Conservation (phyloP, 352 stramenopile genomes). For the Lagenidium sp. region DNA sequence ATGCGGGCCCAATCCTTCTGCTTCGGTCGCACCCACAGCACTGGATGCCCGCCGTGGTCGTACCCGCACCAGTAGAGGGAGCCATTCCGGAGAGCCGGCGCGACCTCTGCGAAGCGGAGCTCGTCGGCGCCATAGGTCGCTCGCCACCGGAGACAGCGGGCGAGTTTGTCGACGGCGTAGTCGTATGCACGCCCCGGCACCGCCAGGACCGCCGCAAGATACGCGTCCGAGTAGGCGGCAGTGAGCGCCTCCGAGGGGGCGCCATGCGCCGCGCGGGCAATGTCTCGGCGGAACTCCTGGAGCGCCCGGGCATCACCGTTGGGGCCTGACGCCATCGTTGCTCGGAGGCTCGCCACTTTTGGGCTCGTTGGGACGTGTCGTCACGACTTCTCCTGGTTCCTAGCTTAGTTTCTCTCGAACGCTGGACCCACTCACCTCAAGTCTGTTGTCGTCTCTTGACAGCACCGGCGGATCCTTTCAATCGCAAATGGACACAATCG, state of each 20-base stretch:
- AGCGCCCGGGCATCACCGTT: no score
- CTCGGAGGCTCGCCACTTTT: no score
- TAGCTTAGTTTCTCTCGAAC: no score
- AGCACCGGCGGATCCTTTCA: no score
- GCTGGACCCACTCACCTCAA: no score
- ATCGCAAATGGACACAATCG: no score
- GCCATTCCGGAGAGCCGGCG: constrained; percentile 26
- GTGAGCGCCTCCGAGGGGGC: constrained; percentile 26
- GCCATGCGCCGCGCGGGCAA: constrained; percentile 24
- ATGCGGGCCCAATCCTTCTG: constrained; percentile 57
- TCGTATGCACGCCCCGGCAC: constrained; percentile 52
- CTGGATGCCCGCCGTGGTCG: constrained; percentile 52
- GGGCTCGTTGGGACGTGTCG: no score
- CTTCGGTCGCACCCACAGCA: constrained; percentile 52
- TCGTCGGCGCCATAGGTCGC: constrained; percentile 29
- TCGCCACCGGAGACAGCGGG: constrained; percentile 40
- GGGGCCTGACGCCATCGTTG: no score
- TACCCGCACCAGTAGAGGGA: constrained; percentile 74
- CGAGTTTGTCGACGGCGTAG: constrained; percentile 56
- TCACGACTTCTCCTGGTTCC: no score
- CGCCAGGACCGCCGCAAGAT: constrained; percentile 44
- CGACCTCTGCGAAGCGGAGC: constrained; percentile 28
- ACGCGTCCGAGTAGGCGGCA: constrained; percentile 43
- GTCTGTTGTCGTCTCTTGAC: no score
- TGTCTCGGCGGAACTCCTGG: constrained; percentile 36